Evolutionary conservation across 176 grass and related monocot genomes (phyloP).

Genomic region (Aegilops umbellulata): DNA sequence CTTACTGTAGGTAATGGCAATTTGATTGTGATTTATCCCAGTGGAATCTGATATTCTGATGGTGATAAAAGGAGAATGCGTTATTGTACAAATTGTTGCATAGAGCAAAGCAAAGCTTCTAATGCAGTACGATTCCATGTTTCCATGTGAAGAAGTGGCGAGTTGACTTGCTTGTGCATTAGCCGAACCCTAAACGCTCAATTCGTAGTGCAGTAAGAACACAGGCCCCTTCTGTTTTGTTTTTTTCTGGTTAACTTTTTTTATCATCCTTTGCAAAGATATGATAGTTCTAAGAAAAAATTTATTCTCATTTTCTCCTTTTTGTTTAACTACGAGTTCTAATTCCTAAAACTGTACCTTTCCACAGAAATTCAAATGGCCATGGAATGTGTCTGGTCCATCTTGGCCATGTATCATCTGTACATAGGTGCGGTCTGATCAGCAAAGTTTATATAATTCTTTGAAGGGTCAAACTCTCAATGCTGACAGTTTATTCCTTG

Average conservation of each 20-base stretch:
- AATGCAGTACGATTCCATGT: background rate
- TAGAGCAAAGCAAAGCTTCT: conserved; percentile 1
- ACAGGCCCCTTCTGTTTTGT: background rate
- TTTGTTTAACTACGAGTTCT: background rate
- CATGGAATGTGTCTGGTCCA: background rate
- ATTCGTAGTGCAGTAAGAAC: background rate
- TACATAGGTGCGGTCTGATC: background rate
- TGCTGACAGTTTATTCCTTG: background rate
- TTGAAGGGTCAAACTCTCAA: background rate
- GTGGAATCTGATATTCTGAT: background rate
- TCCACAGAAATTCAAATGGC: background rate
- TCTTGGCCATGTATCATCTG: background rate
- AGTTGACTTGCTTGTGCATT: background rate
- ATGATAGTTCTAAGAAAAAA: background rate
- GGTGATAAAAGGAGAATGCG: background rate
- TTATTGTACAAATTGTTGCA: background rate
- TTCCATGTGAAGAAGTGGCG: conserved; percentile 17
- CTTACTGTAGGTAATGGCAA: conserved; percentile 23
- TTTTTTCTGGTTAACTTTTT: background rate
- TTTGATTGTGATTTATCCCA: conserved; percentile 8
- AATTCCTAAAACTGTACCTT: background rate
- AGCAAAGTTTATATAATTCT: background rate
- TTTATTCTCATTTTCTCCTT: background rate
- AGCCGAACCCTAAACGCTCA: background rate
- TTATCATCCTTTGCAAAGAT: background rate